Base-by-base conservation (phyloP, 805 yeast genomes). In the Saccharomycopsis schoenii region DNA sequence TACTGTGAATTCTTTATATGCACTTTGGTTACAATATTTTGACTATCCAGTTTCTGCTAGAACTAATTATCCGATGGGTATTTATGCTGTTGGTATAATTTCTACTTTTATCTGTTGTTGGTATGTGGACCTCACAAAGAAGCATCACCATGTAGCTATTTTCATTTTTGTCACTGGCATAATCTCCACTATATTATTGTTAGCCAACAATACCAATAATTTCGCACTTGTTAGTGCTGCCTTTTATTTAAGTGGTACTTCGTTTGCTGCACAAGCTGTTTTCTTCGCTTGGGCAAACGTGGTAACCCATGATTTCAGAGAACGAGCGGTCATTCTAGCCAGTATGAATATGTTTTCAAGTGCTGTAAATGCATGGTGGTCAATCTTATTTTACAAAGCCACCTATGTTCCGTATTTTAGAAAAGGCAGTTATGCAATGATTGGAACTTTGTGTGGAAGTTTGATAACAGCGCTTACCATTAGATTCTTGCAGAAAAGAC, bases 281-380 rank as follows among this genome's bases (percentile, higher is more conserved):
- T 80, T 81, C 68, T 80, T 84, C 58, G 81, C 86, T 0, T 83
- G 88, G 87, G 85, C 85, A 2, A 83, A 83, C 65, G 73, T 80
- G 55, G 81, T 82, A 0, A 80, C 41, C 19, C 19, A 52, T 52
- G 15, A 52, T 47, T 69, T 81, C 25, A 83, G 84, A 72, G 86
- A 82, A 66, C 75, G 88, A 67, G 86, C 88, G 0, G 73, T 84
- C 56, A 85, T 83, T 1, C 71, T 84, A 57, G 88, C 85, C 0
- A 81, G 85, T 0, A 83, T 83, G 86, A 83, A 83, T 68, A 82
- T 82, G 84, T 81, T 82, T 69, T 78, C 83, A 36, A 79, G 81
- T 66, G 83, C 85, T 1, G 81, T 83, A 9, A 83, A 82, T 68
- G 84, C 86, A 1, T 83, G 86, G 86, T 83, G 86, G 85, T 75